Percentiles rank a stretch among this genome's conserved stretches.
Conservation (phyloP, 306 rosid genomes). For the Senna tora region DNA sequence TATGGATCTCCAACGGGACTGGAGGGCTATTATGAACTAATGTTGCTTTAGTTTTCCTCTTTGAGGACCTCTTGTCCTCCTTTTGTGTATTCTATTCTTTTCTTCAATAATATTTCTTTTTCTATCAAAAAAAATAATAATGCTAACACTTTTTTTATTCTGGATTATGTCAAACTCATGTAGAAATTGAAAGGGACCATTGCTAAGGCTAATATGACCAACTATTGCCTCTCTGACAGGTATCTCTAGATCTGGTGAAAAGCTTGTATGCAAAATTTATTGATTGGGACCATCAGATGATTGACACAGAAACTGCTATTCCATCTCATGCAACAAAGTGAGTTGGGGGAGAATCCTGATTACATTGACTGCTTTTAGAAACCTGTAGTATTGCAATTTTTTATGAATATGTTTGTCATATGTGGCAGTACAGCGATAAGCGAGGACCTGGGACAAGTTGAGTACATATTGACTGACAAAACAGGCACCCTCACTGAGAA, state of each 20-base stretch:
- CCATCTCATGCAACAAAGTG: conserved; percentile 96
- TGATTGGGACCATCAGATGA: conserved; percentile 92
- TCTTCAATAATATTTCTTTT: no score
- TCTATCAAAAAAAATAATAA: no score
- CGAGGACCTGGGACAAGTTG: conserved; percentile 99
- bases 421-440: conserved; percentile 99
- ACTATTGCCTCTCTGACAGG: conserved; percentile 60
- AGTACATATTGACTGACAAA: conserved; percentile 97
- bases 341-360: conserved; percentile 47
- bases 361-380: conserved; percentile 27
- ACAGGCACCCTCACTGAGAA: conserved; percentile 98
- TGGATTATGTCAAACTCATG: conserved; percentile 34
- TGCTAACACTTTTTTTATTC: conserved; percentile 19
- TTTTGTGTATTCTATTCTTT: no score
- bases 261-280: conserved; percentile 96
- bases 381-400: conserved; percentile 27
- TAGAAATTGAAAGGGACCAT: conserved; percentile 17
- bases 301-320: conserved; percentile 80
- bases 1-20: no score
- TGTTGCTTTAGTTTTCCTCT: no score
- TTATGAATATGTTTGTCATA: conserved; percentile 54
- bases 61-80: no score
- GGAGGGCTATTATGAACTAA: no score
- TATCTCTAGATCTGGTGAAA: conserved; percentile 95
- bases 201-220: conserved; percentile 38